A percentile compares a stretch with the other conserved stretches of the same genome.
Conservation (phyloP, 106 monocot genomes). For the Dendrobium catenatum region DNA sequence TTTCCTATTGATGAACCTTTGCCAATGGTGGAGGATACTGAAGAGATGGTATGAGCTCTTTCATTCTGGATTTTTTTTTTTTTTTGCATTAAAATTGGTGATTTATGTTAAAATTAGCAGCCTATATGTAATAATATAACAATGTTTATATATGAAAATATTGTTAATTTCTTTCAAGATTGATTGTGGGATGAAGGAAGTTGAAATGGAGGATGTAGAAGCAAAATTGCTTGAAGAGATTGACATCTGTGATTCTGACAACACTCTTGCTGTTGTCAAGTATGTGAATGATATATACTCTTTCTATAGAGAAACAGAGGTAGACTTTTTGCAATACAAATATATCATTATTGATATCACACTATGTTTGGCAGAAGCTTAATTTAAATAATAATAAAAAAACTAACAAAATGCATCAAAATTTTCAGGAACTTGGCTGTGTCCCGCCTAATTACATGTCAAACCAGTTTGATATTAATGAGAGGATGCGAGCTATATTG, state of each 20-base stretch:
- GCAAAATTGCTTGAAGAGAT: constrained; percentile 41
- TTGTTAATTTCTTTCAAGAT: constrained; percentile 17
- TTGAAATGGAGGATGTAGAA: constrained; percentile 68
- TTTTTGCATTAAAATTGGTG: neutral
- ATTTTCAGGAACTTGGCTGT: constrained; percentile 36
- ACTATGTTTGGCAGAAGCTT: neutral
- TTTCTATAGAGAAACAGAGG: constrained; percentile 63
- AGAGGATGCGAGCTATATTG: constrained; percentile 81
- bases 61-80: neutral
- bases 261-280: constrained; percentile 64
- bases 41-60: constrained; percentile 33
- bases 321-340: constrained; percentile 11
- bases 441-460: constrained; percentile 74
- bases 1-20: constrained; percentile 30
- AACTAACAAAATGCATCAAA: neutral
- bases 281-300: constrained; percentile 66
- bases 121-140: too few relatives aligned
- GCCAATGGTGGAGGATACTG: constrained; percentile 51
- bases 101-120: neutral
- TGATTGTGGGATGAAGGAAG: constrained; percentile 43
- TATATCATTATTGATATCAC: neutral
- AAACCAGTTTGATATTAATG: constrained; percentile 81
- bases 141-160: too few relatives aligned
- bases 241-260: constrained; percentile 43
- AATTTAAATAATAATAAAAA: neutral